Evolutionary conservation across 495 filamentous ascomycete species (phyloP).

Genomic region (Neurospora tetrasperma): DNA sequence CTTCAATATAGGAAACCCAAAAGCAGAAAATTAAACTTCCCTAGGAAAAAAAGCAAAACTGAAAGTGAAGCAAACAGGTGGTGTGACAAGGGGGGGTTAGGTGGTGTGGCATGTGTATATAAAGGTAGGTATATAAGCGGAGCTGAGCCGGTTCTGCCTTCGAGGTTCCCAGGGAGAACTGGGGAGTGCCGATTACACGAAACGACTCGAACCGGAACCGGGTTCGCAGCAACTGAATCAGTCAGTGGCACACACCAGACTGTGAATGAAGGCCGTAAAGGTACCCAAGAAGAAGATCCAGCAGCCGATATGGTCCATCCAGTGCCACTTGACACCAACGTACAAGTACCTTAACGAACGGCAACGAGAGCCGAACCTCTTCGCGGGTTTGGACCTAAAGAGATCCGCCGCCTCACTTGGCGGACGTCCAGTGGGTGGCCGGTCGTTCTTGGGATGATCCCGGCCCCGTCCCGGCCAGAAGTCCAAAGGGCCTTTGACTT

Average conservation of each 20-base stretch:
- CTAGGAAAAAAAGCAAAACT: not conserved
- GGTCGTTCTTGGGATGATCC: not conserved
- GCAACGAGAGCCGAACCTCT: not conserved
- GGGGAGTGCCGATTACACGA: not conserved
- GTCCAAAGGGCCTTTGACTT: not conserved
- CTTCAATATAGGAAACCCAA: not conserved
- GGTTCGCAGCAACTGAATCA: not conserved
- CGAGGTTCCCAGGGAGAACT: not conserved
- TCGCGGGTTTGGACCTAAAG: not conserved
- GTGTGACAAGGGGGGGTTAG: not conserved
- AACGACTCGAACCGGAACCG: not conserved
- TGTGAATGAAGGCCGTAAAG: not conserved
- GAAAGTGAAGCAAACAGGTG: not conserved
- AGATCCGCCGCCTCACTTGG: not conserved
- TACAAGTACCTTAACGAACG: not conserved
- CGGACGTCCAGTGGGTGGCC: not conserved
- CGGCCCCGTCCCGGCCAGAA: not conserved
- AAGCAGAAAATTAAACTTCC: not conserved
- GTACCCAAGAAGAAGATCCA: not conserved
- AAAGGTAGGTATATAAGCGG: not conserved
- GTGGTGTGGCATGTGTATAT: not conserved
- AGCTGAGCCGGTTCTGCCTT: not conserved
- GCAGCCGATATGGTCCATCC: not conserved
- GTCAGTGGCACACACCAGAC: not conserved
- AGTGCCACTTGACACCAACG: constrained; percentile 1